These are phyloP conservation scores for Colletotrichum australisinense DNA, from an alignment of 2,329 filamentous ascomycete genomes.

Conservation along the genomic window DNA sequence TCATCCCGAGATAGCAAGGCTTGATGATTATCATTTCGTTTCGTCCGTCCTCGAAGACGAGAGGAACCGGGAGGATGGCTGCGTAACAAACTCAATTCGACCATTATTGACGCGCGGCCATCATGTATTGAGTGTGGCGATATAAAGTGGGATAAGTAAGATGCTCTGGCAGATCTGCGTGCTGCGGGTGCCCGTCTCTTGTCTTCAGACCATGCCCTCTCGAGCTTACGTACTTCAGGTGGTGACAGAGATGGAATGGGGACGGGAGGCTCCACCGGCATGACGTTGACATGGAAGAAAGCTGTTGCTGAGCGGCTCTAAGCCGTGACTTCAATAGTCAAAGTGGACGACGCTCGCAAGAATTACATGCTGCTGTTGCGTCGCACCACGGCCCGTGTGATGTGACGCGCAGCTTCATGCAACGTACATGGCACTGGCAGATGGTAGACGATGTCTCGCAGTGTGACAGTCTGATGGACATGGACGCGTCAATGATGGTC, in stretches of 20 bases:
- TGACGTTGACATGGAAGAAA: background rate
- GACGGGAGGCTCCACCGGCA: background rate
- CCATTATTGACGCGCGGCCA: conserved; percentile 13
- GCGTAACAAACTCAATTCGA: conserved; percentile 28
- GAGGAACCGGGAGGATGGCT: conserved; percentile 24
- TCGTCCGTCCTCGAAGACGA: background rate
- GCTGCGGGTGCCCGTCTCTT: background rate
- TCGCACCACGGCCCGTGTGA: conserved; percentile 5
- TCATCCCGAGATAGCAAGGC: conserved; percentile 13
- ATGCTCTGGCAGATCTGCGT: background rate
- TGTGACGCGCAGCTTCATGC: background rate
- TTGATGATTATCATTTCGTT: background rate
- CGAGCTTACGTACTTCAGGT: conserved; percentile 3
- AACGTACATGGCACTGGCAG: background rate
- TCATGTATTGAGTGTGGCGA: background rate
- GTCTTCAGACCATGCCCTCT: conserved; percentile 7
- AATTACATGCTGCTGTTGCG: background rate
- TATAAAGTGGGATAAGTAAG: background rate
- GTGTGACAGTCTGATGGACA: background rate
- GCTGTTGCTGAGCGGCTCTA: background rate
- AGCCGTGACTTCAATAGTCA: background rate
- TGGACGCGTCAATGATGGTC: background rate
- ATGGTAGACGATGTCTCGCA: background rate
- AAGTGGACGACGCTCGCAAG: background rate
- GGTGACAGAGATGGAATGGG: conserved; percentile 1